These are phyloP conservation scores for Linderniella brevidens DNA, from an alignment of 257 asterid species.

Conservation along the genomic window DNA sequence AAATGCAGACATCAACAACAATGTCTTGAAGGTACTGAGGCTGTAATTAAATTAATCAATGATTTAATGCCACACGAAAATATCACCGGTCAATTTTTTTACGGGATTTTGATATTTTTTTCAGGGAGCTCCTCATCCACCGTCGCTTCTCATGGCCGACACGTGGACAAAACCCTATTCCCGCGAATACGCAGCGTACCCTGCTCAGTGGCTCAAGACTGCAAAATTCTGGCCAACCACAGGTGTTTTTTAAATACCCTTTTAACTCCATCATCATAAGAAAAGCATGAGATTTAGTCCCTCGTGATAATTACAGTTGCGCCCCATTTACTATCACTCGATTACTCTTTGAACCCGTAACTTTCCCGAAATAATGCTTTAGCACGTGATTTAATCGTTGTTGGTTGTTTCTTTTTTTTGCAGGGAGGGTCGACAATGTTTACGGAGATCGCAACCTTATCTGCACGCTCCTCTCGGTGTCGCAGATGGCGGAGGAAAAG, in stretches of 20 bases:
- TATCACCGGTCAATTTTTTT: not conserved
- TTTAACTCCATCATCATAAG: too few relatives aligned
- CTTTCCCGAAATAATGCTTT: not conserved
- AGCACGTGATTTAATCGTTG: not conserved
- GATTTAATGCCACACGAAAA: too few relatives aligned
- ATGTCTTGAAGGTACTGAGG: conserved; percentile 77
- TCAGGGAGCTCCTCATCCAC: conserved; percentile 99
- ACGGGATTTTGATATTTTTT: not conserved
- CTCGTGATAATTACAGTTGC: not conserved
- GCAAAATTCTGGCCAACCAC: conserved; percentile 98
- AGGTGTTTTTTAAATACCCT: conserved; percentile 26
- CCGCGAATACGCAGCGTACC: conserved; percentile 93
- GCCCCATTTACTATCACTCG: not conserved
- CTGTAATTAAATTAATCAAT: not conserved
- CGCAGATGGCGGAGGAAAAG: conserved; percentile 71
- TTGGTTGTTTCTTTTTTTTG: conserved; percentile 2
- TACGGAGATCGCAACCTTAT: conserved; percentile 96
- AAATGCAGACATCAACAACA: conserved; percentile 56
- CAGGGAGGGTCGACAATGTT: conserved; percentile 94
- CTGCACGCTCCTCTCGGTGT: conserved; percentile 88
- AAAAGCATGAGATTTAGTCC: too few relatives aligned
- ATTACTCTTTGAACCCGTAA: too few relatives aligned
- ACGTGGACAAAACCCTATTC: conserved; percentile 91
- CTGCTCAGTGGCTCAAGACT: conserved; percentile 85
- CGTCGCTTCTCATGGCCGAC: conserved; percentile 91